These are phyloP conservation scores for Trypanosoma rangeli DNA, from an alignment of 208 protist species.

Conservation along the genomic window DNA sequence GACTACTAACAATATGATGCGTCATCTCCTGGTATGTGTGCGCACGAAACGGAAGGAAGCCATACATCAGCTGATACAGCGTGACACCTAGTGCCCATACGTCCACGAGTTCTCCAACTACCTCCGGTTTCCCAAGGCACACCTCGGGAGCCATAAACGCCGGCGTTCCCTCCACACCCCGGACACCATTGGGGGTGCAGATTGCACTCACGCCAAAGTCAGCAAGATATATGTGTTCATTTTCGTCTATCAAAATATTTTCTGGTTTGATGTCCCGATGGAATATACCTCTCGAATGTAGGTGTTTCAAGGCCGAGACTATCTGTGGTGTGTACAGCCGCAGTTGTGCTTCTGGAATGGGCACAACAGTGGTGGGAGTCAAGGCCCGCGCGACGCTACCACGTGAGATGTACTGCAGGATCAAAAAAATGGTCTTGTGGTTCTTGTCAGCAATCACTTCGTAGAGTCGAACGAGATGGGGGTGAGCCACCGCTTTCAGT, in stretches of 20 bases:
- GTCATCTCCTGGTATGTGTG: conserved; percentile 25
- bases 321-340: conserved; percentile 34
- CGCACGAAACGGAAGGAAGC: conserved; percentile 44
- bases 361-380: conserved; percentile 24
- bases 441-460: conserved; percentile 91
- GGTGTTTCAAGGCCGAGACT: conserved; percentile 37
- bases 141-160: conserved; percentile 63
- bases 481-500: conserved; percentile 87
- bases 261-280: conserved; percentile 71
- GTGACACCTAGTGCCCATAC: conserved; percentile 70
- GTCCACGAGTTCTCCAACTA: conserved; percentile 37
- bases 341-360: conserved; percentile 30
- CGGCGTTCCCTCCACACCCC: conserved; percentile 49
- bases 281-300: conserved; percentile 38
- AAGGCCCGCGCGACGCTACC: conserved; percentile 35
- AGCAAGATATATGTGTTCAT: conserved; percentile 31
- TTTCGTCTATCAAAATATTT: conserved; percentile 49
- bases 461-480: conserved; percentile 79
- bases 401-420: conserved; percentile 70
- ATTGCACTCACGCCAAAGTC: conserved; percentile 63
- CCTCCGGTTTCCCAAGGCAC: conserved; percentile 25
- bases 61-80: conserved; percentile 55
- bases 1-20: conserved; percentile 32
- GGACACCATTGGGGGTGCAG: conserved; percentile 26
- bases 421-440: conserved; percentile 72